Base-by-base conservation (phyloP, 2,329 filamentous ascomycete genomes). In the Talaromyces albobiverticillius region DNA sequence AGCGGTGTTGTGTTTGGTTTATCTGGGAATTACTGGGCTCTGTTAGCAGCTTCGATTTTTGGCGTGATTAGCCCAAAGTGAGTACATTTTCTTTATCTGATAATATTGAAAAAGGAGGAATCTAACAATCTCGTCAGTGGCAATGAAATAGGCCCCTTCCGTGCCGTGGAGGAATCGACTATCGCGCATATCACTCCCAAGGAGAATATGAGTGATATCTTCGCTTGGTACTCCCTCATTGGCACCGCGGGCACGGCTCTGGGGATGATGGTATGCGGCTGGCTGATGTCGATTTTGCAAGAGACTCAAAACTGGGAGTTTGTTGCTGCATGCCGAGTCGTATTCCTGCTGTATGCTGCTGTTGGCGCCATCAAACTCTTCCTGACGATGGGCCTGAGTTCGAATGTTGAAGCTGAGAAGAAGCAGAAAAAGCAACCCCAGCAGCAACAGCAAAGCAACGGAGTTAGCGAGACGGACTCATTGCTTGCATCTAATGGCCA, bases 91-190 rank as follows among this genome's bases (percentile, higher is more conserved):
- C 25, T 73, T 2, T 22, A 5, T 20, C 20, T 22, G 10, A 4
- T 14, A 16, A 3, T 38, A 22, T 46, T 32, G n/a, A n/a, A n/a
- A n/a, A n/a, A n/a, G n/a, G n/a, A n/a, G n/a, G n/a, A n/a, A 38
- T 34, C 34, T 55, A 34, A 48, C n/a, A 14, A 23, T 29, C 9
- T 11, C 6, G 7, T 25, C 46, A 72, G 70, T 60, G 85, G 85
- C 6, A 80, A 82, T 14, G 85, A 88, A 59, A 86, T 87, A 63
- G 85, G 85, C 0, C 85, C 85, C 0, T 88, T 88, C 60, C 74
- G 84, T 34, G 82, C 82, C 3, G 82, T 88, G 29, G 85, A 88
- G 63, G 84, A 88, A 72, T 83, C 80, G 0, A 82, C 81, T 31
- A 64, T 87, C 7, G 81, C 83, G 4, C 82, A 86, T 62, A 72